Evolutionary conservation across 805 yeast species (phyloP), one percentile per base, ranked within the genome.

Genomic region (Yamadazyma olivae): DNA sequence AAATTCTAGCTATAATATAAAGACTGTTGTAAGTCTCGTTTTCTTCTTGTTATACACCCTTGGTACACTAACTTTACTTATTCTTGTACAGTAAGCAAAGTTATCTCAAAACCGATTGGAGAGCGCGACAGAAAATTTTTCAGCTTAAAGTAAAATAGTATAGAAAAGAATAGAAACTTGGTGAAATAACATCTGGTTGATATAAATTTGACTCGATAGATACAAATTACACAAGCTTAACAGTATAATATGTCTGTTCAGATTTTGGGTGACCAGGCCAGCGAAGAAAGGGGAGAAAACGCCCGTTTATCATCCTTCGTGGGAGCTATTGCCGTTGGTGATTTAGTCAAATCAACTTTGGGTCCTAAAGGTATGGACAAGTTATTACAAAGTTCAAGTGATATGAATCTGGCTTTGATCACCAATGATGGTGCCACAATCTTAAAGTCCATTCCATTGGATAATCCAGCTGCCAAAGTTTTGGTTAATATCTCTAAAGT

Each of bases 301-400:
- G 99, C 99, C 36, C 89, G 99, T 70, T 72, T 91, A 70, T 86
- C 96, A 5, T 88, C 99, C 2, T 93, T 93, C 61, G 95, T 93
- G 8, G 99, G 99, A 32, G 99, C 99, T 47, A 91, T 93, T 57
- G 99, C 99, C 27, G 99, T 93, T 23, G 99, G 99, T 35, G 99
- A 93, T 61, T 74, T 93, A 43, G 99, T 91, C 30, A 91, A 91
- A 62, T 71, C 89, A 20, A 85, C 99, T 3, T 69, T 93, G 46
- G 99, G 99, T 12, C 99, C 99, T 44, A 91, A 93, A 57, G 99
- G 99, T 45, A 91, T 93, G 98, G 99, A 93, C 62, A 93, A 93
- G 60, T 70, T 93, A 45, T 70, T 93, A 44, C 96, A 88, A 54
- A 81, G 95, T 46, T 85, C 96, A 14, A 74, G 89, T 4, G 77